Conservation (phyloP, 2,329 filamentous ascomycete genomes). For the Cryphonectria carpinicola region DNA sequence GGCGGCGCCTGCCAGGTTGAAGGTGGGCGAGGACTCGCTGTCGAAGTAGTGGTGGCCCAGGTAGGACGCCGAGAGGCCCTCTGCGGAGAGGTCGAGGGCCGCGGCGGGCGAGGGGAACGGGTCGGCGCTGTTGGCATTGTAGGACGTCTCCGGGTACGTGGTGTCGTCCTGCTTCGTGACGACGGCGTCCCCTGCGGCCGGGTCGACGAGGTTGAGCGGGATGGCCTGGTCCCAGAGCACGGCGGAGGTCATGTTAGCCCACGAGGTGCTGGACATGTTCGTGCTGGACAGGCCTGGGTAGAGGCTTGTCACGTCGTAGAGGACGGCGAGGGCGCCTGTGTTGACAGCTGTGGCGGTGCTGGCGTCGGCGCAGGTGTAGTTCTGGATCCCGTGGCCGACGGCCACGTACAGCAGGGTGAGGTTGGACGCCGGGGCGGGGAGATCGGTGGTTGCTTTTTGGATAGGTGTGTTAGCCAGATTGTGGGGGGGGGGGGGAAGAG, state of each 20-base stretch:
- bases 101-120: constrained; percentile 49
- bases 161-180: constrained; percentile 32
- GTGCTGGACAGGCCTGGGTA: constrained; percentile 49
- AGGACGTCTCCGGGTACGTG: constrained; percentile 38
- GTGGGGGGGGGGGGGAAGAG: not conserved
- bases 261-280: constrained; percentile 45
- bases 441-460: constrained; percentile 43
- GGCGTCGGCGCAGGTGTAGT: constrained; percentile 63
- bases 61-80: constrained; percentile 43
- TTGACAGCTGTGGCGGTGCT: constrained; percentile 41
- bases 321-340: constrained; percentile 61
- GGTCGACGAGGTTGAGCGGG: constrained; percentile 52
- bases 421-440: constrained; percentile 46
- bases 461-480: not conserved
- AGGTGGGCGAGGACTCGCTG: constrained; percentile 56
- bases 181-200: constrained; percentile 33
- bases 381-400: constrained; percentile 68
- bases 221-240: constrained; percentile 47
- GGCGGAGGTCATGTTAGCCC: constrained; percentile 44
- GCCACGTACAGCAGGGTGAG: constrained; percentile 57
- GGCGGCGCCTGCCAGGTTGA: constrained; percentile 53
- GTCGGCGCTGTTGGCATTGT: constrained; percentile 48
- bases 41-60: constrained; percentile 73
- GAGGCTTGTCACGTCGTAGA: constrained; percentile 60
- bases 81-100: constrained; percentile 42